A percentile compares a stretch with the other conserved stretches of the same genome.
These are phyloP conservation scores for Hypholoma sublateritium DNA, from an alignment of 768 basidiomycete species.

Conservation along the genomic window DNA sequence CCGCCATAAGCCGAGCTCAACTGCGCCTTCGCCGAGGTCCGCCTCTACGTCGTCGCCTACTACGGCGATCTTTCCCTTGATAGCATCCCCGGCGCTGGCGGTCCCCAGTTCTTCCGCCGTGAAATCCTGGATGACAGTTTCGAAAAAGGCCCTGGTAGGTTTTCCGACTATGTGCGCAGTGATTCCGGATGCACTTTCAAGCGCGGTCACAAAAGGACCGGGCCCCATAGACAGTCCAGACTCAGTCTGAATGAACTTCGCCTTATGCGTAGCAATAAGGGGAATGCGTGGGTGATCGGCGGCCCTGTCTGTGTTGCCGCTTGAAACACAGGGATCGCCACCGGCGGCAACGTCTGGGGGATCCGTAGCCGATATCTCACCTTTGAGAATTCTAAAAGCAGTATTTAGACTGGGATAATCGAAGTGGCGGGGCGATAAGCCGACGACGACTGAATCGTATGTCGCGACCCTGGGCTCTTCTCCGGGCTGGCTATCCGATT, in stretches of 20 bases:
- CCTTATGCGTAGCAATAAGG: slow-evolving; percentile 62
- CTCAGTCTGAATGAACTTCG: slow-evolving; percentile 47
- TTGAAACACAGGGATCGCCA: not conserved
- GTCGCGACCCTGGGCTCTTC: slow-evolving; percentile 4
- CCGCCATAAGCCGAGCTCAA: slow-evolving; percentile 59
- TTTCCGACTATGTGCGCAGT: slow-evolving; percentile 63
- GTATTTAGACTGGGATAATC: slow-evolving; percentile 58
- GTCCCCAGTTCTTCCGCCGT: slow-evolving; percentile 1
- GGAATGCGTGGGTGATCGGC: slow-evolving; percentile 16
- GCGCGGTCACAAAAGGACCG: slow-evolving; percentile 65
- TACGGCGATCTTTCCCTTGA: slow-evolving; percentile 41
- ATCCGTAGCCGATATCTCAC: slow-evolving; percentile 26
- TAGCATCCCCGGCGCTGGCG: not conserved
- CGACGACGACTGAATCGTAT: slow-evolving; percentile 65
- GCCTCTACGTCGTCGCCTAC: slow-evolving; percentile 68
- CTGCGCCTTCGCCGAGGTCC: slow-evolving; percentile 64
- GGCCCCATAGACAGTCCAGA: slow-evolving; percentile 64
- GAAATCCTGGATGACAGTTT: slow-evolving; percentile 49
- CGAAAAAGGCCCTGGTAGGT: slow-evolving; percentile 58
- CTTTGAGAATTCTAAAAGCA: slow-evolving; percentile 64
- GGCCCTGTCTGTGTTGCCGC: not conserved
- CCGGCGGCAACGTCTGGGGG: slow-evolving; percentile 2
- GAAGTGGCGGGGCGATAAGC: slow-evolving; percentile 52
- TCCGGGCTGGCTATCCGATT: not conserved
- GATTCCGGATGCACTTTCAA: slow-evolving; percentile 53